Base-by-base conservation (phyloP, 345 rosid species). In the Trapa bicornis region DNA sequence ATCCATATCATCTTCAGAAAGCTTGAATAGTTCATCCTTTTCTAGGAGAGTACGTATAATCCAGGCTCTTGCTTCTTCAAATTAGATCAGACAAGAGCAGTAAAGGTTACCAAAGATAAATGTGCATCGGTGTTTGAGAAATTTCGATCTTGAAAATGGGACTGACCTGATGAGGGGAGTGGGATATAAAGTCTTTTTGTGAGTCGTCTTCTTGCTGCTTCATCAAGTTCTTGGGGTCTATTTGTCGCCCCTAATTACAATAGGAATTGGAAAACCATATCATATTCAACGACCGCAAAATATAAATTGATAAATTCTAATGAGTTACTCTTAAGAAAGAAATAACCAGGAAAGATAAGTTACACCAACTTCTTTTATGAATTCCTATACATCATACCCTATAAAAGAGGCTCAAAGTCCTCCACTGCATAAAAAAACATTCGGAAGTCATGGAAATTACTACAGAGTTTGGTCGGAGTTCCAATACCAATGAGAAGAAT, bases 211-310 rank as follows among this genome's bases (percentile, higher is more conserved):
- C 99, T 76, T 47, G 99, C 99, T 65, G 97, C 96, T 78, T 94
- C 97, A 80, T 94, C 97, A 36, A 94, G 96, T 79, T 94, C 99
- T 77, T 94, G 99, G 65, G 99, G 97, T 71, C 97, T 83, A 81
- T 91, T 94, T 54, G 97, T 91, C 67, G 99, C 99, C 73, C 99
- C 96, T 94, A 77, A 37, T 78, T 67, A 50, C 54, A 57, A 80
- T 56, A 72, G 32, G 41, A 41, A 65, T 35, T 37, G 57, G 4
- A 38, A 63, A 16, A 71, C 63, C 68, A 29, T 50, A 4, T 22
- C 47, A 53, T 67, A 39, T 38, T 16, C 16, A n/a, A 35, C 43
- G 66, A n/a, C 53, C 9, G 52, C 35, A 3, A 35, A 33, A 58
- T 32, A 33, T 58, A 35, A 58, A 32, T 32, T 32, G 63, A 13